Evolutionary conservation across 2,329 filamentous ascomycete genomes (phyloP).

Genomic region (Aspergillus sp.): DNA sequence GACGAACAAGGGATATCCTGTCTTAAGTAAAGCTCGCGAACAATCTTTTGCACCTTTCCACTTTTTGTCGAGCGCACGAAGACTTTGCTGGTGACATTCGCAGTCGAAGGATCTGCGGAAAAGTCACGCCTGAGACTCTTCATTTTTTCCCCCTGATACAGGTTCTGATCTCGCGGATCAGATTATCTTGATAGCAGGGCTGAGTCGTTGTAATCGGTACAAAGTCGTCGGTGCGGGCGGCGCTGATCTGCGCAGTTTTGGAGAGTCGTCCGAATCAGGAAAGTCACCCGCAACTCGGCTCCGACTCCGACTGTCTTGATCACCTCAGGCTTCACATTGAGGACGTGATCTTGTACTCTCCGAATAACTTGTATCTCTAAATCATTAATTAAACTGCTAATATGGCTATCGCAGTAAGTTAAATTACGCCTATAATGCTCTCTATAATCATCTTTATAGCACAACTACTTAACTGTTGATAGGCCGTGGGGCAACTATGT

Average conservation of each 20-base stretch:
- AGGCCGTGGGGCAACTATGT: conserved; percentile 90
- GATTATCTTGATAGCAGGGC: conserved; percentile 1
- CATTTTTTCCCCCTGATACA: conserved; percentile 42
- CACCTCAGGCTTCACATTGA: not conserved
- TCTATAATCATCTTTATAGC: not conserved
- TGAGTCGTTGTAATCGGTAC: conserved; percentile 23
- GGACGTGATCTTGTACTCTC: not conserved
- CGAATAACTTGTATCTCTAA: not conserved
- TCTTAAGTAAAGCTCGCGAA: conserved; percentile 91
- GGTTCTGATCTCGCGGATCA: conserved; percentile 12
- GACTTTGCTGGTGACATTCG: conserved; percentile 89
- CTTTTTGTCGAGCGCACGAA: conserved; percentile 93
- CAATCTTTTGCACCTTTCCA: conserved; percentile 98
- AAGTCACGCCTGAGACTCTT: conserved; percentile 62
- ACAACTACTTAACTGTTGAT: conserved; percentile 6
- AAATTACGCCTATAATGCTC: not conserved
- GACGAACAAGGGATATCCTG: conserved; percentile 98
- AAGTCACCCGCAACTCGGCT: conserved; percentile 22
- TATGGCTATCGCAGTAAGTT: conserved; percentile 32
- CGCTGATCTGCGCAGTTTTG: conserved; percentile 12
- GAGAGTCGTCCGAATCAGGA: conserved; percentile 20
- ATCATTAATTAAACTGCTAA: not conserved
- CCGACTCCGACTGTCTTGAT: not conserved
- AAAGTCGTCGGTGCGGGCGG: conserved; percentile 14
- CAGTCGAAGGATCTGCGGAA: conserved; percentile 54